These are phyloP conservation scores for Melampsora abietis-canadensis DNA, from an alignment of 1,284 basidiomycete species.

Conservation along the genomic window DNA sequence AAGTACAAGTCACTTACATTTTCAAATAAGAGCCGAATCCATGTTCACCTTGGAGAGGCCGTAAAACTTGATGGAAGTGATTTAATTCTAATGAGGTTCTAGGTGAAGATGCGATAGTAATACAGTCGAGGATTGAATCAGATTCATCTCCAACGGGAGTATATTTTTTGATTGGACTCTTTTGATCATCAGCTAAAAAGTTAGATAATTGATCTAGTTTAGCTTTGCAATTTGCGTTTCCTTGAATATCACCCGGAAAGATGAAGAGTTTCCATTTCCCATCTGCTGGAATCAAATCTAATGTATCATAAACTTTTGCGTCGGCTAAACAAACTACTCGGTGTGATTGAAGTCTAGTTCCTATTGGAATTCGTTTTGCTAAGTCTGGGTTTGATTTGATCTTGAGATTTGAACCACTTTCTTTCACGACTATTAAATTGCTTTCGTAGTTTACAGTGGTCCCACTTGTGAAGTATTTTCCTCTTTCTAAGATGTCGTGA, in stretches of 20 bases:
- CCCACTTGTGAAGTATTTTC: slow-evolving; percentile 45
- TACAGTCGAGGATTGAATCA: slow-evolving; percentile 48
- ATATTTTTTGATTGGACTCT: slow-evolving; percentile 23
- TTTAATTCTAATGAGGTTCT: slow-evolving; percentile 44
- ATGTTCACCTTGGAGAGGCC: not conserved
- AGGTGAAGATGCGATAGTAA: slow-evolving; percentile 45
- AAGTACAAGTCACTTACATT: slow-evolving; percentile 28
- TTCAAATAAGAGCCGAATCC: not conserved
- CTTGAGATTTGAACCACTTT: slow-evolving; percentile 45
- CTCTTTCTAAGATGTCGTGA: slow-evolving; percentile 26
- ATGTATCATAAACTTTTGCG: slow-evolving; percentile 42
- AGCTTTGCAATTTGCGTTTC: slow-evolving; percentile 25
- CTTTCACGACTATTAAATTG: slow-evolving; percentile 47
- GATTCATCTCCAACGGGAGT: slow-evolving; percentile 46
- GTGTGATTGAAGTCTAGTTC: slow-evolving; percentile 44
- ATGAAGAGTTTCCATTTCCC: slow-evolving; percentile 3
- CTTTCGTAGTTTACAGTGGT: slow-evolving; percentile 51
- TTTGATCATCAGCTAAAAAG: slow-evolving; percentile 5
- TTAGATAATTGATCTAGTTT: not conserved
- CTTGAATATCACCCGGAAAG: slow-evolving; percentile 6
- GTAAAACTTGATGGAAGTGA: not conserved
- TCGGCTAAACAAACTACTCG: slow-evolving; percentile 48
- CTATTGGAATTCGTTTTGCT: not conserved
- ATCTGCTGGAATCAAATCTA: slow-evolving; percentile 10
- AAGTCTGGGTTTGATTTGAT: slow-evolving; percentile 42